Conservation (phyloP, 371 early-diverging fungal genomes). For the Chytridium lagenaria region DNA sequence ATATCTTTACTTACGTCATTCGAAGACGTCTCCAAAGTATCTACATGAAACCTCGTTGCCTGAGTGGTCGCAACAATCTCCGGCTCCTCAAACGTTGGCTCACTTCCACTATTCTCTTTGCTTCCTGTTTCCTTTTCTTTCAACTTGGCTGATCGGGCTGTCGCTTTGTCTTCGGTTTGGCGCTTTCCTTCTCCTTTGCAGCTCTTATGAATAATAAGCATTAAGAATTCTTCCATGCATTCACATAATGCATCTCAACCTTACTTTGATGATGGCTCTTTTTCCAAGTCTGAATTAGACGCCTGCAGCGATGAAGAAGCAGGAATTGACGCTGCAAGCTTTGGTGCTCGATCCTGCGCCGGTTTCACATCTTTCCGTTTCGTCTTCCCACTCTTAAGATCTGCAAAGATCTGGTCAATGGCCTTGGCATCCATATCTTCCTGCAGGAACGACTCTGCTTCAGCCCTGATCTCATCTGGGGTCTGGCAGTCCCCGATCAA, state of each 20-base stretch:
- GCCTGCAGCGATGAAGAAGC: too few species aligned
- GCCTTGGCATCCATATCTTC: neutral
- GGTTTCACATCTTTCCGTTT: neutral
- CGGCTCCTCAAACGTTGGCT: conserved; percentile 28
- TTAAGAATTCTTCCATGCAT: too few species aligned
- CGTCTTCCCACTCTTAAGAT: neutral
- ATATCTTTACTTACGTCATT: conserved; percentile 63
- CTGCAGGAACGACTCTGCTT: neutral
- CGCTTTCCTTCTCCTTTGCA: too few species aligned
- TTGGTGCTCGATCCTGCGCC: too few species aligned
- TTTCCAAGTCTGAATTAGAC: too few species aligned
- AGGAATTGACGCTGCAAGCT: too few species aligned
- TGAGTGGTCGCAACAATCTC: conserved; percentile 78
- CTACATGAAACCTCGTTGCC: conserved; percentile 85
- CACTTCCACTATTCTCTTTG: neutral
- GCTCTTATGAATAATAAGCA: too few species aligned
- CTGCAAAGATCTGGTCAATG: neutral
- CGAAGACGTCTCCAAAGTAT: conserved; percentile 74
- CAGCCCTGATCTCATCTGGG: neutral
- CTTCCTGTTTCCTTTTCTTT: neutral
- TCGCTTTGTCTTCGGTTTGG: too few species aligned
- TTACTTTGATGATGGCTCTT: too few species aligned
- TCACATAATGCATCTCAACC: too few species aligned
- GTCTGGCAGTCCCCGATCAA: neutral
- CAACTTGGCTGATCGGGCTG: neutral